A percentile compares a stretch with the other conserved stretches of the same genome.
Evolutionary conservation across 192 early-diverging fungal genomes (phyloP).

Genomic region (Coemansia sp.): DNA sequence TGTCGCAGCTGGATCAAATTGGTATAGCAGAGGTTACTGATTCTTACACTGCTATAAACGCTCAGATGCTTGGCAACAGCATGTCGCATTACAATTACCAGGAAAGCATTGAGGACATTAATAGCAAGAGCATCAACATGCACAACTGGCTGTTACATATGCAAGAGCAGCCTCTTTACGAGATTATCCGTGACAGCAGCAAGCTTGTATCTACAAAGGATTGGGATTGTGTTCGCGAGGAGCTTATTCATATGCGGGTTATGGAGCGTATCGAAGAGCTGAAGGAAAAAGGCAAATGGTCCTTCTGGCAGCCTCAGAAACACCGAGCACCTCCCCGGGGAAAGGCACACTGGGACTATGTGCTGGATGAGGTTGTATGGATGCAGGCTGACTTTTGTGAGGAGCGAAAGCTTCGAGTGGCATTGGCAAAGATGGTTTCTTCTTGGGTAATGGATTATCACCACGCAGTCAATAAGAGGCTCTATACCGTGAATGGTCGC

Average conservation of each 20-base stretch:
- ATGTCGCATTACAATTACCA: conserved; percentile 23
- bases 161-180: conserved; percentile 48
- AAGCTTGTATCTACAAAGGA: conserved; percentile 44
- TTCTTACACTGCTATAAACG: conserved; percentile 10
- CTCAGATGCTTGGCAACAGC: conserved; percentile 23
- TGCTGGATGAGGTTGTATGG: conserved; percentile 57
- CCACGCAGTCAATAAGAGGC: conserved; percentile 40
- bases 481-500: conserved; percentile 34
- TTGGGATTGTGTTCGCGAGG: conserved; percentile 53
- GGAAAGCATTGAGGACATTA: conserved; percentile 36
- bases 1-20: conserved; percentile 34
- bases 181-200: conserved; percentile 20
- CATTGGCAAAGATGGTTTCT: conserved; percentile 39
- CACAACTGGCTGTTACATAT: conserved; percentile 44
- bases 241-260: conserved; percentile 43
- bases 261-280: conserved; percentile 56
- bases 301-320: conserved; percentile 53
- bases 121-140: conserved; percentile 37
- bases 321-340: conserved; percentile 53
- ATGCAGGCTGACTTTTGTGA: conserved; percentile 55
- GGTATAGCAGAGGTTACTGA: conserved; percentile 22
- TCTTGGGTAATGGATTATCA: conserved; percentile 58
- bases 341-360: conserved; percentile 57
- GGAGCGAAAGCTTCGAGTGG: conserved; percentile 51
- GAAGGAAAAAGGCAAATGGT: conserved; percentile 51